Evolutionary conservation across 495 filamentous ascomycete genomes (phyloP).

Genomic region (Clavariopsis aquatica): DNA sequence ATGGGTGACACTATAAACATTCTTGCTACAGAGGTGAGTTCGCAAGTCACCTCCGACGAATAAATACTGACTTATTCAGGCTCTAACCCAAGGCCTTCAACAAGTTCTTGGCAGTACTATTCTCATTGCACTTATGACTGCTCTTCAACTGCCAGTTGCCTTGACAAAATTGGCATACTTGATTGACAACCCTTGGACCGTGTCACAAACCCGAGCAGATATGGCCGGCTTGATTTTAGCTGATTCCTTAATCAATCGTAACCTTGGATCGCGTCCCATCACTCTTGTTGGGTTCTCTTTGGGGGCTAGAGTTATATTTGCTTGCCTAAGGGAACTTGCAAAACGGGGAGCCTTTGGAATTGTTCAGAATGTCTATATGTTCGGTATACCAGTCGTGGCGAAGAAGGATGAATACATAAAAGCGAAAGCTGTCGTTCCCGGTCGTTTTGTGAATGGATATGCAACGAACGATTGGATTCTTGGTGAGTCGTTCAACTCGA

Average conservation of each 20-base stretch:
- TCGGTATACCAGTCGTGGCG: constrained; percentile 87
- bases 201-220: constrained; percentile 86
- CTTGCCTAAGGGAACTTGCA: constrained; percentile 84
- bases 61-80: constrained; percentile 51
- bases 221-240: constrained; percentile 90
- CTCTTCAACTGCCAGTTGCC: constrained; percentile 87
- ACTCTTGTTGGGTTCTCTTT: constrained; percentile 97
- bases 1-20: constrained; percentile 99
- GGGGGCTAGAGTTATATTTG: constrained; percentile 89
- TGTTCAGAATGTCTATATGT: constrained; percentile 93
- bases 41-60: background rate
- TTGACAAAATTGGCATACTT: constrained; percentile 94
- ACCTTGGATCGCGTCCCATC: constrained; percentile 85
- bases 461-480: constrained; percentile 96
- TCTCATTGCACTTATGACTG: constrained; percentile 84
- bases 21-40: constrained; percentile 86
- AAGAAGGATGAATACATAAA: constrained; percentile 88
- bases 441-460: constrained; percentile 93
- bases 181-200: constrained; percentile 97
- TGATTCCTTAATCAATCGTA: constrained; percentile 88
- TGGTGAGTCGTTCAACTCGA: constrained; percentile 44
- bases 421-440: constrained; percentile 77
- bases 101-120: constrained; percentile 93
- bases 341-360: constrained; percentile 85
- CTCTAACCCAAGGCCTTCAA: constrained; percentile 92